Base-by-base conservation (phyloP, 2,329 filamentous ascomycete genomes). In the Thyridium curvatum region DNA sequence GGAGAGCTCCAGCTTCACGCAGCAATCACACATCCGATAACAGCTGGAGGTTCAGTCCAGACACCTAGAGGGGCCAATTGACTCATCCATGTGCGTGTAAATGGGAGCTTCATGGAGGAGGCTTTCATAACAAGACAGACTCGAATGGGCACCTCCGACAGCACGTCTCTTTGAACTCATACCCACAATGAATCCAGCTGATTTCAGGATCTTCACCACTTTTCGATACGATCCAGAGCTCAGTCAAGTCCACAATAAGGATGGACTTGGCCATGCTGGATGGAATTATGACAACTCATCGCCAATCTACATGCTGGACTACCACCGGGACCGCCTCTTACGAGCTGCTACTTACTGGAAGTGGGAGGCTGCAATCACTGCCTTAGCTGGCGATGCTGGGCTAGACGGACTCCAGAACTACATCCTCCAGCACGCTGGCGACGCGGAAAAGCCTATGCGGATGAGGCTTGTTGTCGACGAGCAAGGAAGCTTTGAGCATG, bases 271-370 rank as follows among this genome's bases (percentile, higher is more conserved):
- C 26, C 53, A 69, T 43, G 59, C 66, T 31, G 74, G 68, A 14
- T 82, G 70, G 64, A 80, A 79, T 51, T 68, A 65, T 49, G 46
- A 52, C 18, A 61, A 66, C 18, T 53, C 64, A 7, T 85, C 79
- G 8, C 75, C 82, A 0, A 81, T 87, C 49, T 94, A 94, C 59
- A 87, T 94, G 72, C 73, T 93, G 13, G 70, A 79, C 41, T 82
- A 82, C 49, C 89, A 95, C 58, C 77, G 79, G 34, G 84, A 90
- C 55, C 82, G 89, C 38, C 74, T 95, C 55, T 68, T 88, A n/a
- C 72, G 66, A 41, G 79, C 77, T 12, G 77, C 78, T 5, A 57
- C 51, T 5, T 55, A 81, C 47, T 84, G 76, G 65, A 52, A 60
- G 6, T 83, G 77, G 77, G 49, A 60, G 2, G 43, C 52, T 4